Base-by-base conservation (phyloP, 148 eudicot genomes). In the Rhododendron williamsianum region DNA sequence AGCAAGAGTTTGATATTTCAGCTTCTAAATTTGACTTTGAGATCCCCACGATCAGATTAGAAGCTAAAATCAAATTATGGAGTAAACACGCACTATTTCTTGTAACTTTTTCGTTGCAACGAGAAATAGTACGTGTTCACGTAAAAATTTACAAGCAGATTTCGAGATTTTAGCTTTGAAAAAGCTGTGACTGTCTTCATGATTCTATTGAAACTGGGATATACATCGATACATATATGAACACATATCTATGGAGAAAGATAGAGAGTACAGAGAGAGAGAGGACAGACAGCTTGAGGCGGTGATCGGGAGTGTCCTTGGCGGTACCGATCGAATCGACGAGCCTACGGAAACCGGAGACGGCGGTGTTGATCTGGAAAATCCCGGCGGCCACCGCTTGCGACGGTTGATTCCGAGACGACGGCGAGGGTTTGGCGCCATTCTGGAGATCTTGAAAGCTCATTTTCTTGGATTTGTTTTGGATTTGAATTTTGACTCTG, bases 361-460 rank as follows among this genome's bases (percentile, higher is more conserved):
- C 89, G 65, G 91, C 90, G 56, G 92, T 93, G 88, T 93, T 93
- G 92, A 91, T 93, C 91, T 93, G 93, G 89, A 93, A 93, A 16
- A 93, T 91, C 0, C 91, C 92, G 77, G 92, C 91, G 80, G 92
- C 91, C 25, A 93, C 92, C 3, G 92, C 86, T 80, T 93, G 93
- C 8, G 95, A 89, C 9, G 92, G 90, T 12, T 33, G 76, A 48
- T 87, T 86, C 46, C 89, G 91, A 51, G 87, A 78, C 27, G 87
- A 80, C 21, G 82, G 25, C n/a, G 92, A 80, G 11, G 88, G 86
- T 63, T 85, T 82, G 60, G 90, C 88, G 54, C 92, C 93, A 85
- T 86, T 84, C 16, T 87, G 88, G 88, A 93, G 86, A 86, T 93
- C 95, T 88, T 93, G 92, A 56, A 93, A 93, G 89, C 95, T 93